Conservation (phyloP, 306 rosid species). For the Vachellia pachyceras region DNA sequence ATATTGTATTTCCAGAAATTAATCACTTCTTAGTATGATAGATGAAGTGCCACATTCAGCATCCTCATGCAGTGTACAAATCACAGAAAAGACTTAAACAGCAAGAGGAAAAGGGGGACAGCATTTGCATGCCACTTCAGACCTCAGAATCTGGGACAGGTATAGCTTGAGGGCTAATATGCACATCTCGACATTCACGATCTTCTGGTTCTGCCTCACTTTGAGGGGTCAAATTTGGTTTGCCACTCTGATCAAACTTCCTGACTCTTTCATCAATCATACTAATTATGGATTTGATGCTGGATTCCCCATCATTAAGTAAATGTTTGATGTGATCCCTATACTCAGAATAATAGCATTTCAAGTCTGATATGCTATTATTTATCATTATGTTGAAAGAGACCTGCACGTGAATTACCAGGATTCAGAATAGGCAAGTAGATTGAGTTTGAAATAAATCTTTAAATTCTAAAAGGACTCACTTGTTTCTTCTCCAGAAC, state of each 20-base stretch:
- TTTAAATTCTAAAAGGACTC: conserved; percentile 47
- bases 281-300: conserved; percentile 58
- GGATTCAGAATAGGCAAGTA: conserved; percentile 35
- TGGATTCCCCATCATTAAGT: conserved; percentile 70
- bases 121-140: conserved; percentile 30
- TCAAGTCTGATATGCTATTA: conserved; percentile 60
- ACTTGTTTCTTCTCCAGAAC: conserved; percentile 78
- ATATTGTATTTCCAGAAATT: conserved; percentile 17
- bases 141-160: conserved; percentile 58
- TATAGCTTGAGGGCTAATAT: conserved; percentile 51
- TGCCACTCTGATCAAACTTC: conserved; percentile 49
- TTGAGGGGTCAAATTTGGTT: conserved; percentile 43
- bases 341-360: conserved; percentile 57
- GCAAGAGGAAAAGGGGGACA: conserved; percentile 15
- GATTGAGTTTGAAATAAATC: conserved; percentile 22
- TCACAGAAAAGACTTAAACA: background rate
- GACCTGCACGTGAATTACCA: conserved; percentile 60
- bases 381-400: conserved; percentile 52
- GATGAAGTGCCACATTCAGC: background rate
- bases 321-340: conserved; percentile 60
- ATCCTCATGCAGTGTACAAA: conserved; percentile 6
- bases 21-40: conserved; percentile 1
- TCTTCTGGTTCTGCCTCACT: conserved; percentile 58
- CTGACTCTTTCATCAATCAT: conserved; percentile 58
- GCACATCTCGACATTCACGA: conserved; percentile 65